Percentiles rank a stretch among this genome's conserved stretches.
Conservation (phyloP, 441 rosid species). For the Erodium chrysanthum region DNA sequence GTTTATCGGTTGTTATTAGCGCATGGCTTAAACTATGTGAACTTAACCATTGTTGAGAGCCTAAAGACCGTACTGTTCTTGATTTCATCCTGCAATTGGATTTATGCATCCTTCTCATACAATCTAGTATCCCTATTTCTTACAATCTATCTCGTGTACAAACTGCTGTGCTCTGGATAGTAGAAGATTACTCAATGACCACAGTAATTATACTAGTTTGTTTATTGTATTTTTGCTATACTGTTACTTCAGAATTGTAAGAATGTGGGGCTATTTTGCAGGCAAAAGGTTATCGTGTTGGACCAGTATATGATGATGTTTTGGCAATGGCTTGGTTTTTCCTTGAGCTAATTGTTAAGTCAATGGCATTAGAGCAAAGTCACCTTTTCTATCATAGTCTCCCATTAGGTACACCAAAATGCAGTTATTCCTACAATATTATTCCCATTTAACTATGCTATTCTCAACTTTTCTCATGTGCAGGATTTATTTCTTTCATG, state of each 20-base stretch:
- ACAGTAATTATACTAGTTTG: not conserved
- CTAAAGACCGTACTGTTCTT: not conserved
- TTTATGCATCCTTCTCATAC: not conserved
- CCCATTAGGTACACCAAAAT: conserved; percentile 56
- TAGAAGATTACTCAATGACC: conserved; percentile 2
- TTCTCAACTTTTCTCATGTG: not conserved
- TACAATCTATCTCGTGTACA: not conserved
- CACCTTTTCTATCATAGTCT: conserved; percentile 78
- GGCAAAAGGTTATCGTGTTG: conserved; percentile 99
- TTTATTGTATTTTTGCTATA: not conserved
- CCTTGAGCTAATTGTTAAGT: conserved; percentile 94
- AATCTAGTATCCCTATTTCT: not conserved
- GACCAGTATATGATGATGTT: conserved; percentile 99
- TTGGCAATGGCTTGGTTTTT: conserved; percentile 99
- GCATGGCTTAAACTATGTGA: conserved; percentile 1
- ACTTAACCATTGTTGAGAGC: not conserved
- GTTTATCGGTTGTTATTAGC: not conserved
- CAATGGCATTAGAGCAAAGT: conserved; percentile 96
- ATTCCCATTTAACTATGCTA: not conserved
- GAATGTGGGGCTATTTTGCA: conserved; percentile 29
- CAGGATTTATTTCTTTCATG: not conserved
- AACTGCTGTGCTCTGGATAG: not conserved
- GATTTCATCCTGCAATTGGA: not conserved
- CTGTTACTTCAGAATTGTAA: conserved; percentile 7
- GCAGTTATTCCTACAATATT: not conserved